A percentile compares a stretch with the other conserved stretches of the same genome.
These are phyloP conservation scores for Didymella sp. DNA, from an alignment of 2,329 filamentous ascomycete genomes.

Conservation along the genomic window DNA sequence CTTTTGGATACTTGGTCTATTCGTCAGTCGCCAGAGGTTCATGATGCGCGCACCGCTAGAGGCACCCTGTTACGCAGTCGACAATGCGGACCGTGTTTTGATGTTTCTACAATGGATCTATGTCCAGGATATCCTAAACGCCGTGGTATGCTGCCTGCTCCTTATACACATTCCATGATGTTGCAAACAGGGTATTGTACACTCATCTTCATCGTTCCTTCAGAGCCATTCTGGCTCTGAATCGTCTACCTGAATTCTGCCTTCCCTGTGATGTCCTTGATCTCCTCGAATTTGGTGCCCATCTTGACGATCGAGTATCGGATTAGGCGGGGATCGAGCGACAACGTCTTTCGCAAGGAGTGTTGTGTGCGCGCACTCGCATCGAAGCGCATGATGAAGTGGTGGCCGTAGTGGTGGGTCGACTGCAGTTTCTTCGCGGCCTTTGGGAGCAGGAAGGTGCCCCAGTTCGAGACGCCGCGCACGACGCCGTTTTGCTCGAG, in stretches of 20 bases:
- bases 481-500: constrained; percentile 86
- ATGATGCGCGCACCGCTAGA: background rate
- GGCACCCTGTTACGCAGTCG: background rate
- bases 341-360: constrained; percentile 75
- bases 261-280: constrained; percentile 64
- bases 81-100: background rate
- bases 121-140: constrained; percentile 8
- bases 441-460: constrained; percentile 84
- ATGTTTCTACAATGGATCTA: constrained; percentile 2
- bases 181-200: constrained; percentile 19
- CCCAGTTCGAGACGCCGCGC: constrained; percentile 94
- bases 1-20: background rate
- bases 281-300: constrained; percentile 69
- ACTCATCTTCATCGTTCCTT: background rate
- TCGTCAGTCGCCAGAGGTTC: background rate
- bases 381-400: constrained; percentile 98
- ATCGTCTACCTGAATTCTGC: constrained; percentile 54
- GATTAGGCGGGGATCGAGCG: constrained; percentile 89
- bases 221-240: background rate
- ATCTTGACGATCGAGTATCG: constrained; percentile 86
- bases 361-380: constrained; percentile 75
- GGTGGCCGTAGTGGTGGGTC: constrained; percentile 84
- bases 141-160: constrained; percentile 14
- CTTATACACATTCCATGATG: constrained; percentile 1
- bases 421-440: constrained; percentile 81